Evolutionary conservation across 2,329 filamentous ascomycete genomes (phyloP), one percentile per base, ranked within the genome.

Genomic region (Penicillium sumatraense): DNA sequence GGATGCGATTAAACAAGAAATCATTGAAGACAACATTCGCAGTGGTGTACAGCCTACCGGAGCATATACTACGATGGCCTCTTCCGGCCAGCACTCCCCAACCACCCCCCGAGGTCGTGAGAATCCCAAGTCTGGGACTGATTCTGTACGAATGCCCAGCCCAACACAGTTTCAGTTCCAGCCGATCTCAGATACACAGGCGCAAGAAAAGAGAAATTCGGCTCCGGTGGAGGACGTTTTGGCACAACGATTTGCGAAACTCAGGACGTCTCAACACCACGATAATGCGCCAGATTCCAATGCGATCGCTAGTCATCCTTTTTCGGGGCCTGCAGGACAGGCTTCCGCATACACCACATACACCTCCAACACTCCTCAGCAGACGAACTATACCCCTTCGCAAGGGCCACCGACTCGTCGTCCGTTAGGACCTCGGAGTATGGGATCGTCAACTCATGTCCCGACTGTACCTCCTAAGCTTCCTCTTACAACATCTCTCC

Each of bases 401-500:
- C 51, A 61, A 26, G 61, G 56, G 33, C 63, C 60, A 29, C 71
- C 66, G 23, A 52, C 59, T 54, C 63, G 67, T 50, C 74, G 64
- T 40, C 74, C 69, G 20, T 50, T 76, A 35, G 78, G 78, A 0
- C 78, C 78, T 45, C 74, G 78, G 20, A 72, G 64, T 31, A 80
- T 80, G 73, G 70, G 71, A 1, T 67, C 72, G 41, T 59, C 72
- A 16, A 63, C 69, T 27, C 58, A 59, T 18, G 65, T 66, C 14
- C 74, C 76, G 14, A 67, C 64, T n/a, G 45, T 74, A 16, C 77
- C 78, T 49, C 75, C 76, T 1, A 80, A 80, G 54, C 64, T 78
- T 40, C 78, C 77, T 13, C 59, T 73, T 16, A 68, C 72, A 48
- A 69, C 75, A 23, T 71, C 73, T 13, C 69, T 81, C 48, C 79